Percentiles rank a stretch among this genome's conserved stretches.
Conservation (phyloP, 2,329 filamentous ascomycete genomes). For the Epichloe sibirici region DNA sequence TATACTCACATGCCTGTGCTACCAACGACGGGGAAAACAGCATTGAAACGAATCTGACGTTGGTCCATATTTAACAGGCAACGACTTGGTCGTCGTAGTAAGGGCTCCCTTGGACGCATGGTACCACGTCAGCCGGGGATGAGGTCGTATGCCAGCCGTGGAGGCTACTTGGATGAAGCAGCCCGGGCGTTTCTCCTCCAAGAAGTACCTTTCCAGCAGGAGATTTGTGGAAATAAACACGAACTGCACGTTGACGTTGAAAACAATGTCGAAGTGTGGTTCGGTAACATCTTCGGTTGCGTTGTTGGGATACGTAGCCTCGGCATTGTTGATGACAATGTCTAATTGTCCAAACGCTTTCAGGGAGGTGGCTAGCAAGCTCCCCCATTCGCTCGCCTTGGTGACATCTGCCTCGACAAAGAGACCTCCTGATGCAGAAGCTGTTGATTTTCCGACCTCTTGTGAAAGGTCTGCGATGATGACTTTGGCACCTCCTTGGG, state of each 20-base stretch:
- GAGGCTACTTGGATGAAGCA: slow-evolving; percentile 55
- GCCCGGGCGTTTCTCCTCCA: slow-evolving; percentile 43
- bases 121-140: slow-evolving; percentile 56
- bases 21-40: slow-evolving; percentile 56
- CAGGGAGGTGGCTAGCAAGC: no score
- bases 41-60: slow-evolving; percentile 61
- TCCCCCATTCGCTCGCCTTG: slow-evolving; percentile 17
- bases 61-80: slow-evolving; percentile 62
- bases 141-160: slow-evolving; percentile 46
- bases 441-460: slow-evolving; percentile 35
- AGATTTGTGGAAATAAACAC: slow-evolving; percentile 49
- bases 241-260: slow-evolving; percentile 57
- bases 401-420: slow-evolving; percentile 39
- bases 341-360: no score
- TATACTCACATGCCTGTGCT: slow-evolving; percentile 45
- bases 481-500: slow-evolving; percentile 46
- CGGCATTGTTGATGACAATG: no score
- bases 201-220: slow-evolving; percentile 43
- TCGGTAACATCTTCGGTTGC: slow-evolving; percentile 18
- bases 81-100: slow-evolving; percentile 41
- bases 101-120: slow-evolving; percentile 58
- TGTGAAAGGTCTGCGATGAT: slow-evolving; percentile 50
- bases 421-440: slow-evolving; percentile 25
- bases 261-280: slow-evolving; percentile 52
- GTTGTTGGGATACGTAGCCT: no score